phyloP scores from a whole-genome alignment of 306 rosid genomes.

The Dryas alaskensis region DNA sequence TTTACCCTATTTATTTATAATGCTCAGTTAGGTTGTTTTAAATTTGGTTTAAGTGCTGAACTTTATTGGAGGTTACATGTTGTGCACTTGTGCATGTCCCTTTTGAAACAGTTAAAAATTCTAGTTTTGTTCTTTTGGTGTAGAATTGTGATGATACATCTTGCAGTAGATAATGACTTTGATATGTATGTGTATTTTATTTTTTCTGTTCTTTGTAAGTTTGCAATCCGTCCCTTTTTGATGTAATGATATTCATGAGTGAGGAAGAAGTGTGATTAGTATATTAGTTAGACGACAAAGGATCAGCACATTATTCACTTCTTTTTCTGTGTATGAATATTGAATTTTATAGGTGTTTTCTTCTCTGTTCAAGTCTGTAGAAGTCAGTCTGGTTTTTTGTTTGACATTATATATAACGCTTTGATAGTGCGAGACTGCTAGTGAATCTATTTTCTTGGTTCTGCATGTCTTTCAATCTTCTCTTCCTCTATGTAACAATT shows the following conservation, averaged over 20 bases:
- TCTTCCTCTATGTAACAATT: background rate
- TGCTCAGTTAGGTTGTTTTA: too few relatives aligned
- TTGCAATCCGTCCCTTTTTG: background rate
- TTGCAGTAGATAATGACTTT: background rate
- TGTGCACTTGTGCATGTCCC: too few relatives aligned
- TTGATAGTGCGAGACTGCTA: background rate
- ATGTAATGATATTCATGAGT: background rate
- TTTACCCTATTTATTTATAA: too few relatives aligned
- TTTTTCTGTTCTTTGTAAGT: too few relatives aligned
- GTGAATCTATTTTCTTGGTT: background rate
- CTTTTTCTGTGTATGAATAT: background rate
- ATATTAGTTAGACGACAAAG: background rate
- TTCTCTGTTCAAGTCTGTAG: background rate
- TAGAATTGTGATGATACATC: too few relatives aligned
- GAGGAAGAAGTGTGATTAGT: background rate
- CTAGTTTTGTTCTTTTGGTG: too few relatives aligned
- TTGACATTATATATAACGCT: background rate
- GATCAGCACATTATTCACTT: background rate
- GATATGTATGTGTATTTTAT: background rate
- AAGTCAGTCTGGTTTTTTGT: background rate
- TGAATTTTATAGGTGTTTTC: background rate
- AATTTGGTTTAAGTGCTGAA: too few relatives aligned
- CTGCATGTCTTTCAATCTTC: background rate
- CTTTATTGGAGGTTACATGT: too few relatives aligned
- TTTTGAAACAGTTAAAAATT: too few relatives aligned